Percentiles rank a stretch among this genome's conserved stretches.
These are phyloP conservation scores for Sesbania bispinosa DNA, from an alignment of 306 rosid genomes.

Conservation along the genomic window DNA sequence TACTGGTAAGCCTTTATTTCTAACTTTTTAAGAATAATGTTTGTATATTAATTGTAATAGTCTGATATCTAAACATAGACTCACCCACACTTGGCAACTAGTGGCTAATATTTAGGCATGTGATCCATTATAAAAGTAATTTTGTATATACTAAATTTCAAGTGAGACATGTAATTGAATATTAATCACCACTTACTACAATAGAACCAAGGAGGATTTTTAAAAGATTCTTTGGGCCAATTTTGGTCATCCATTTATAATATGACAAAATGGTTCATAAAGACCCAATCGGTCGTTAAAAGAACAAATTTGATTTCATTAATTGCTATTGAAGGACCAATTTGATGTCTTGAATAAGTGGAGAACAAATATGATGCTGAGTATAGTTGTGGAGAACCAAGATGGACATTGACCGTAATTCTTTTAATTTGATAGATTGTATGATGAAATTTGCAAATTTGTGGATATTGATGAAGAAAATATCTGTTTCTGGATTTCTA, in stretches of 20 bases:
- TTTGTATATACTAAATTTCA: neutral
- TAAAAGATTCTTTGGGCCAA: neutral
- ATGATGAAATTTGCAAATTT: conserved; percentile 1
- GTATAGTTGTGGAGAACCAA: neutral
- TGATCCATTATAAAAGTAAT: neutral
- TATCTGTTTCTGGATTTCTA: conserved; percentile 39
- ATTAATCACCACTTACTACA: neutral
- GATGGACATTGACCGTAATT: neutral
- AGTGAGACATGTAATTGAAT: neutral
- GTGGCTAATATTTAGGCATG: neutral
- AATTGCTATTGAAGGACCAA: neutral
- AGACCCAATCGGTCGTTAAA: neutral
- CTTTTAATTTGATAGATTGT: neutral
- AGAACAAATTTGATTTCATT: neutral
- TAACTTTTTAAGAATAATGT: neutral
- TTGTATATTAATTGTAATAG: conserved; percentile 1
- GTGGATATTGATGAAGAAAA: conserved; percentile 4
- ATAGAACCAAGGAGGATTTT: neutral
- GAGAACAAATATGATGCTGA: neutral
- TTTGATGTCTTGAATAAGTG: neutral
- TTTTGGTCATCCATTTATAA: neutral
- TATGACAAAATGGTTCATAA: neutral
- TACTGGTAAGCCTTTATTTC: conserved; percentile 68
- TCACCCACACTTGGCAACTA: neutral
- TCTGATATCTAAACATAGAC: neutral